Evolutionary conservation across 2,329 filamentous ascomycete species (phyloP).

Genomic region (Talaromyces marneffei): DNA sequence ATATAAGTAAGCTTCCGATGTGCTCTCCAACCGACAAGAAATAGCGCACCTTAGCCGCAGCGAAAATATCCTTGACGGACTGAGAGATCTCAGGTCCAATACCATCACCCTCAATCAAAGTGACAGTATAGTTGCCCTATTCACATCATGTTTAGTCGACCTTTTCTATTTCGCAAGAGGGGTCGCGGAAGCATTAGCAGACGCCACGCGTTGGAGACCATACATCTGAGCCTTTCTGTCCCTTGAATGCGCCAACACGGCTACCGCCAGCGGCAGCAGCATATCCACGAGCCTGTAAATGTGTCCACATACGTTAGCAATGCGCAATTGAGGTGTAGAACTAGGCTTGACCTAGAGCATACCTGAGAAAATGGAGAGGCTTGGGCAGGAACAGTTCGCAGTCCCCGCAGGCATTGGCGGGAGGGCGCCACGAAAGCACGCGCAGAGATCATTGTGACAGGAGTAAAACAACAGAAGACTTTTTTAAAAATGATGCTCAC

Average conservation of each 20-base stretch:
- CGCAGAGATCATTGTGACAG: constrained; percentile 69
- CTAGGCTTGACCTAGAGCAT: constrained; percentile 1
- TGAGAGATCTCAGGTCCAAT: constrained; percentile 97
- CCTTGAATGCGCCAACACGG: constrained; percentile 87
- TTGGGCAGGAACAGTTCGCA: constrained; percentile 45
- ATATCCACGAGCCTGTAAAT: constrained; percentile 56
- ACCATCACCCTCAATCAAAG: constrained; percentile 96
- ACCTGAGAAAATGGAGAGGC: constrained; percentile 54
- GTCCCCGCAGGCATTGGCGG: constrained; percentile 71
- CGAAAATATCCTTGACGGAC: constrained; percentile 98
- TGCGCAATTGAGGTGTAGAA: constrained; percentile 11
- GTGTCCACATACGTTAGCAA: constrained; percentile 16
- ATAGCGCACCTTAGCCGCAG: constrained; percentile 71
- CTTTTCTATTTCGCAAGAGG: neutral
- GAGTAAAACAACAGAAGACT: constrained; percentile 13
- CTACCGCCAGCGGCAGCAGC: constrained; percentile 48
- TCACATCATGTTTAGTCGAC: constrained; percentile 13
- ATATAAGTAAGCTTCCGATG: constrained; percentile 21
- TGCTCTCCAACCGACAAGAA: constrained; percentile 20
- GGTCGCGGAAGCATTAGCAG: constrained; percentile 5
- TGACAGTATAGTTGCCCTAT: constrained; percentile 91
- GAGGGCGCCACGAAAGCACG: constrained; percentile 70
- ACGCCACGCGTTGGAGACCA: constrained; percentile 31
- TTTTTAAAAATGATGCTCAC: neutral
- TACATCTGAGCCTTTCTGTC: constrained; percentile 82